Evolutionary conservation across 805 yeast genomes (phyloP).

Genomic region (Brettanomyces nanus): DNA sequence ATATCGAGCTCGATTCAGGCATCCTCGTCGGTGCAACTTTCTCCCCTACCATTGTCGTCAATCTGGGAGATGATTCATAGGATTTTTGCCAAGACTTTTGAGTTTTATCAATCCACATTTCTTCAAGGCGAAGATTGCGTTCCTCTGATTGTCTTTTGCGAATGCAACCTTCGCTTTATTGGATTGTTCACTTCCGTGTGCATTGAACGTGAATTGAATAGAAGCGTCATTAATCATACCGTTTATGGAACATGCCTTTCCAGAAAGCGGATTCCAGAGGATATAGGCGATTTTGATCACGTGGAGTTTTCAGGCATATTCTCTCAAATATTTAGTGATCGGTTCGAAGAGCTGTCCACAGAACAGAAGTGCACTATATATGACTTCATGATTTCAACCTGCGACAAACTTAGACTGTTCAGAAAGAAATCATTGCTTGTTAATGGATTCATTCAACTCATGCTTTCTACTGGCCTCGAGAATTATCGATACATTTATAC

Average conservation of each 20-base stretch:
- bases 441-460: conserved; percentile 50
- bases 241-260: conserved; percentile 30
- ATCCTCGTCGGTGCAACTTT: conserved; percentile 4
- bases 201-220: conserved; percentile 40
- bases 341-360: conserved; percentile 36
- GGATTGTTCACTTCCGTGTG: conserved; percentile 50
- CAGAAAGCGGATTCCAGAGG: background rate
- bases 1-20: conserved; percentile 8
- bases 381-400: conserved; percentile 57
- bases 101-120: conserved; percentile 43
- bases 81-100: conserved; percentile 31
- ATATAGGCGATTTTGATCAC: conserved; percentile 15
- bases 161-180: conserved; percentile 54
- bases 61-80: conserved; percentile 31
- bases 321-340: conserved; percentile 37
- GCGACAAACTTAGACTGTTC: conserved; percentile 47
- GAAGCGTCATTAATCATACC: conserved; percentile 33
- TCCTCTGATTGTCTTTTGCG: conserved; percentile 75
- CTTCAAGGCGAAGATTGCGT: conserved; percentile 62
- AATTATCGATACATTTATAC: background rate
- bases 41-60: conserved; percentile 14
- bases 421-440: conserved; percentile 68
- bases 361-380: conserved; percentile 55
- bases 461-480: background rate
- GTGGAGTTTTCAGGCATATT: conserved; percentile 42